Evolutionary conservation across 331 rosid genomes (phyloP).

Genomic region (Rhamnella rubrinervis): DNA sequence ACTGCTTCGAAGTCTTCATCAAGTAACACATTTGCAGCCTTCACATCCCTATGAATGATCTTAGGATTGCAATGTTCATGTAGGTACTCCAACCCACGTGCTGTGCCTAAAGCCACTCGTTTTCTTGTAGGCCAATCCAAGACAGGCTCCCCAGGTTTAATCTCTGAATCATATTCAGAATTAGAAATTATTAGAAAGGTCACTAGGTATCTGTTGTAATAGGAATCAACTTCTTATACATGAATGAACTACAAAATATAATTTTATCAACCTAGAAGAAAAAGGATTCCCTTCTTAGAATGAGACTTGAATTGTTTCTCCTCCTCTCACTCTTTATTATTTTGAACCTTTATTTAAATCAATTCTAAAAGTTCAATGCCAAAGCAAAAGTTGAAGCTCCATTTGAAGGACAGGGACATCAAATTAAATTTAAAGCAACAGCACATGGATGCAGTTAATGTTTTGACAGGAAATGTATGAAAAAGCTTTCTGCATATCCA

Average conservation of each 20-base stretch:
- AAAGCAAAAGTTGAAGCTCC: too few relatives aligned
- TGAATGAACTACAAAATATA: neutral
- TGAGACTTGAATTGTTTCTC: neutral
- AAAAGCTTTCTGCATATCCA: too few relatives aligned
- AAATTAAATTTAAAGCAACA: too few relatives aligned
- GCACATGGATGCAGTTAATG: too few relatives aligned
- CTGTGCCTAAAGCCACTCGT: constrained; percentile 83
- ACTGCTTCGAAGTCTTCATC: constrained; percentile 96
- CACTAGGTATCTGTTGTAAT: neutral
- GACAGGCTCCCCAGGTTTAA: constrained; percentile 71
- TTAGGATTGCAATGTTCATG: constrained; percentile 97
- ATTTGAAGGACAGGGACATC: too few relatives aligned
- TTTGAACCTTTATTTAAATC: too few relatives aligned
- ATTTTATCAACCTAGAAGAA: neutral
- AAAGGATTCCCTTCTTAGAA: neutral
- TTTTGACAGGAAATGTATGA: too few relatives aligned
- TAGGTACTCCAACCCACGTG: constrained; percentile 91
- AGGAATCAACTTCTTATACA: neutral
- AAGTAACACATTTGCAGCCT: constrained; percentile 90
- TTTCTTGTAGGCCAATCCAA: constrained; percentile 84
- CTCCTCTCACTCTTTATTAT: too few relatives aligned
- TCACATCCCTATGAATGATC: constrained; percentile 95
- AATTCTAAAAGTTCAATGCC: too few relatives aligned
- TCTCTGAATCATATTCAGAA: constrained; percentile 48
- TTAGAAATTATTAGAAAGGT: neutral